Conservation (phyloP, 2,329 filamentous ascomycete genomes). For the Exophiala lecanii-corni region DNA sequence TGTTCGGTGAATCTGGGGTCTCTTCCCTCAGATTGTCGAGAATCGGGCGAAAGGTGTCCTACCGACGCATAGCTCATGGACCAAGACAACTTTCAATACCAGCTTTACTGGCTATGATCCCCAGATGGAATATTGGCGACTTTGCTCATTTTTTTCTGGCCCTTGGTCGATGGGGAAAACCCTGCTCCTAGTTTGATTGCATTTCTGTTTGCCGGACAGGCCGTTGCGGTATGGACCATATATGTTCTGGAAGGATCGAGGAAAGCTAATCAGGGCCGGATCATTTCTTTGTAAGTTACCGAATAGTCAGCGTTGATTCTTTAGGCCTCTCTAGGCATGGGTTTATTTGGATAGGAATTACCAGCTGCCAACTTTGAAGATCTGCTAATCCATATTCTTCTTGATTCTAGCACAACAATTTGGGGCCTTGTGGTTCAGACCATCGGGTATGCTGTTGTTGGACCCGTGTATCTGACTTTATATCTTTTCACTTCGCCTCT, state of each 20-base stretch:
- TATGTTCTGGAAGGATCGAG: constrained; percentile 42
- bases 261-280: constrained; percentile 37
- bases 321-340: not conserved
- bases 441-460: constrained; percentile 38
- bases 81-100: constrained; percentile 25
- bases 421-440: constrained; percentile 40
- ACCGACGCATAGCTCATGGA: not conserved
- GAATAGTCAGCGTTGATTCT: not conserved
- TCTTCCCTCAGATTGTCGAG: constrained; percentile 6
- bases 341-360: no score
- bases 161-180: constrained; percentile 33
- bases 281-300: constrained; percentile 39
- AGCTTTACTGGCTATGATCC: constrained; percentile 34
- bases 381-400: no score
- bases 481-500: constrained; percentile 39
- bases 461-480: constrained; percentile 38
- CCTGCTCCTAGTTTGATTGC: constrained; percentile 31
- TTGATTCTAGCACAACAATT: constrained; percentile 28
- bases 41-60: constrained; percentile 3
- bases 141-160: constrained; percentile 37
- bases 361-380: no score
- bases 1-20: constrained; percentile 6
- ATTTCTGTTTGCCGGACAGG: constrained; percentile 36
- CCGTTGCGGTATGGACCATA: constrained; percentile 36
- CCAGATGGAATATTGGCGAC: constrained; percentile 32